phyloP scores from a whole-genome alignment of 1,139 yeast genomes.

The Wickerhamiella pararugosa region DNA sequence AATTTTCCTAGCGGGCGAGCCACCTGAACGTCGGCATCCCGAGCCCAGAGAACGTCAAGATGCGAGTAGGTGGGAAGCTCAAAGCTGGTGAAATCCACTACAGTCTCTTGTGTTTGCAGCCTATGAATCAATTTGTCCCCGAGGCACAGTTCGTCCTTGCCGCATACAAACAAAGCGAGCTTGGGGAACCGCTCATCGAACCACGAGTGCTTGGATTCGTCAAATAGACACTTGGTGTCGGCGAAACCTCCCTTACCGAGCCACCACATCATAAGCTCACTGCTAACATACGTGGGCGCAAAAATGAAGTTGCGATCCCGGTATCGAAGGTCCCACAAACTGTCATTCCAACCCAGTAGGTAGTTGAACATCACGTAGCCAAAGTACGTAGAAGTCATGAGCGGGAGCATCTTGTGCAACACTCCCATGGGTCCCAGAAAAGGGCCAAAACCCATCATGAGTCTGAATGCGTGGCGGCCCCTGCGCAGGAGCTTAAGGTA shows the following conservation, averaged over 20 bases:
- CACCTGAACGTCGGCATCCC: constrained; percentile 47
- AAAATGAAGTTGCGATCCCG: constrained; percentile 63
- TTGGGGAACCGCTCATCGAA: constrained; percentile 39
- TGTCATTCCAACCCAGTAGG: constrained; percentile 74
- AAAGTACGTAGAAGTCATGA: constrained; percentile 39
- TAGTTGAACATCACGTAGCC: constrained; percentile 73
- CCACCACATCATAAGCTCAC: constrained; percentile 89
- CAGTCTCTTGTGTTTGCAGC: constrained; percentile 30
- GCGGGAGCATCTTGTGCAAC: constrained; percentile 28
- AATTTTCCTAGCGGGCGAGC: constrained; percentile 27
- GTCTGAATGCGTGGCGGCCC: constrained; percentile 17
- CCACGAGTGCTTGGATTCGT: constrained; percentile 35
- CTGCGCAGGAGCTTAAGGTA: constrained; percentile 33
- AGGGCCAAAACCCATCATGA: constrained; percentile 37
- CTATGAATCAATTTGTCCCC: constrained; percentile 41
- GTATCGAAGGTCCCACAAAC: constrained; percentile 55
- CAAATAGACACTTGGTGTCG: constrained; percentile 35
- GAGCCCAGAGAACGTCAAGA: constrained; percentile 83
- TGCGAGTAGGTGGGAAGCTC: constrained; percentile 49
- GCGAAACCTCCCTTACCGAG: constrained; percentile 38
- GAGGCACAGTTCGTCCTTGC: constrained; percentile 50
- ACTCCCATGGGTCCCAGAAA: constrained; percentile 21
- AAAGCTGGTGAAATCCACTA: constrained; percentile 26
- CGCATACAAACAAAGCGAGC: constrained; percentile 47
- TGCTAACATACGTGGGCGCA: constrained; percentile 72